Evolutionary conservation across 2,329 filamentous ascomycete genomes (phyloP).

Genomic region (Parastagonospora avenae): DNA sequence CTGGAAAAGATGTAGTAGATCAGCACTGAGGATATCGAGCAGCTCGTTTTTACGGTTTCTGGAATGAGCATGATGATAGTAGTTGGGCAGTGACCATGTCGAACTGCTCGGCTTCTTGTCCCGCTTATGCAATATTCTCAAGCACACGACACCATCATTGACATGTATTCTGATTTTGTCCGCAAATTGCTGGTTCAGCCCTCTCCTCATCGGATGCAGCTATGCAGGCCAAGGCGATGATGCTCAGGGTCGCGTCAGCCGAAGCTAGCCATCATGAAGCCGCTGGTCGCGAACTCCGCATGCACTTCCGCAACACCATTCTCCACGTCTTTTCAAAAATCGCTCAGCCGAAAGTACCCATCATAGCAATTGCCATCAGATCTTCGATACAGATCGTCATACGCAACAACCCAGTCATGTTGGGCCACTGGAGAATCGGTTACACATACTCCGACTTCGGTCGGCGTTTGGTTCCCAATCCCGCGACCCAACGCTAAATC

Average conservation of each 20-base stretch:
- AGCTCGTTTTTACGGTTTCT: no score
- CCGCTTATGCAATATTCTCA: no score
- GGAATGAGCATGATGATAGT: no score
- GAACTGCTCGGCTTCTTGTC: no score
- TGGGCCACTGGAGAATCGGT: slow-evolving; percentile 8
- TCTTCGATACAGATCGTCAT: background rate
- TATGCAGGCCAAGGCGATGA: background rate
- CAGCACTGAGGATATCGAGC: no score
- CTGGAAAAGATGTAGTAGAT: no score
- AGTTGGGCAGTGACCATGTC: no score
- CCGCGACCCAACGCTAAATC: slow-evolving; percentile 10
- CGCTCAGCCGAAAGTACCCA: slow-evolving; percentile 8
- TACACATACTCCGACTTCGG: slow-evolving; percentile 22
- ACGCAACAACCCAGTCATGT: slow-evolving; percentile 8
- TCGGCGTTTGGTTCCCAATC: slow-evolving; percentile 14
- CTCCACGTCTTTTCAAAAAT: background rate
- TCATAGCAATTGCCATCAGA: background rate
- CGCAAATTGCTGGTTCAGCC: background rate
- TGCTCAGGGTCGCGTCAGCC: slow-evolving; percentile 2
- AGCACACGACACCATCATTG: background rate
- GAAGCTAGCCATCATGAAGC: slow-evolving; percentile 3
- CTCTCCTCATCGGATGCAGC: background rate
- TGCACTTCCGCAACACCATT: background rate
- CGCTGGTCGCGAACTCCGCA: background rate
- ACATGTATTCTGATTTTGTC: background rate